A percentile compares a stretch with the other conserved stretches of the same genome.
phyloP scores from a whole-genome alignment of 495 filamentous ascomycete genomes.

The Penicillium turbatum region DNA sequence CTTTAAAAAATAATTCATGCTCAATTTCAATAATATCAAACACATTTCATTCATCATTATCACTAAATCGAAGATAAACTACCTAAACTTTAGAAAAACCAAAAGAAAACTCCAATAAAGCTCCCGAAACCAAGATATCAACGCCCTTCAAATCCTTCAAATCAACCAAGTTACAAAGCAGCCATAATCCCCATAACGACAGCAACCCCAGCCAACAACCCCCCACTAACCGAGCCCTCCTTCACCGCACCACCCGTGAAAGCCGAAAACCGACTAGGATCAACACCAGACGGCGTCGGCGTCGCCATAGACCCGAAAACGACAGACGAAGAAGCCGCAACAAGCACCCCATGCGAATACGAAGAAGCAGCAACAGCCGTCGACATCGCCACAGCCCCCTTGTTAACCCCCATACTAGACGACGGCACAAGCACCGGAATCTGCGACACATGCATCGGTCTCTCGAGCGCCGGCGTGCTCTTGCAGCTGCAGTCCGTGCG shows the following conservation, averaged over 20 bases:
- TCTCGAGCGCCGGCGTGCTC: conserved; percentile 2
- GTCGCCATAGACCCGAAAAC: conserved; percentile 13
- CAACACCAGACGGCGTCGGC: conserved; percentile 20
- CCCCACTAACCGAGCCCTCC: conserved; percentile 8
- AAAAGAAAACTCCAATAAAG: conserved; percentile 5
- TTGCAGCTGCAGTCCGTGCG: conserved; percentile 24
- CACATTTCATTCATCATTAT: conserved; percentile 20
- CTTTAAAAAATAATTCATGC: not conserved
- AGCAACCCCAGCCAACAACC: conserved; percentile 21
- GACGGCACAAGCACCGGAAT: conserved; percentile 23
- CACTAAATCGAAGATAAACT: conserved; percentile 1
- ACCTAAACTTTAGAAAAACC: not conserved
- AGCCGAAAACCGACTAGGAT: conserved; percentile 15
- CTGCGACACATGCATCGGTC: conserved; percentile 18
- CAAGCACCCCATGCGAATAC: conserved; percentile 13
- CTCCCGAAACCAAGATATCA: not conserved
- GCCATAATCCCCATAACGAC: conserved; percentile 28
- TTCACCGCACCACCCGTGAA: conserved; percentile 23
- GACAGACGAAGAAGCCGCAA: conserved; percentile 16
- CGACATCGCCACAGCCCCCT: conserved; percentile 1
- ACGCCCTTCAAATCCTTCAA: not conserved
- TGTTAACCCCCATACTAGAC: conserved; percentile 9
- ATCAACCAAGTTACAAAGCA: conserved; percentile 17
- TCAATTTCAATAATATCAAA: not conserved
- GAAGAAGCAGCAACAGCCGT: not conserved